Evolutionary conservation across 2,329 filamentous ascomycete species (phyloP).

Genomic region (Colletotrichum tabaci): DNA sequence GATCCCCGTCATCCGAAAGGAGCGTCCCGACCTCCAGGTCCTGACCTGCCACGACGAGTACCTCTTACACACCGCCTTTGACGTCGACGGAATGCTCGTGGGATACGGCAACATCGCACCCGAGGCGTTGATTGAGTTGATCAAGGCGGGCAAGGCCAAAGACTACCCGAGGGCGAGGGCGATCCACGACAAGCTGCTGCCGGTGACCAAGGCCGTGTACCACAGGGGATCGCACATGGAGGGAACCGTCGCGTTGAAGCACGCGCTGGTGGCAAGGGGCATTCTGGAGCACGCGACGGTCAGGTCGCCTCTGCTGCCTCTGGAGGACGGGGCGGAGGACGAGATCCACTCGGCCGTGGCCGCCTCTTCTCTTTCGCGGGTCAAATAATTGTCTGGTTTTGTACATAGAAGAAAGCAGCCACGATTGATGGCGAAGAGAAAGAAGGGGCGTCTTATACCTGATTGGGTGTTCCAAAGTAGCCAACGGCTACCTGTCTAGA

Average conservation of each 20-base stretch:
- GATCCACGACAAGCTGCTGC: conserved; percentile 65
- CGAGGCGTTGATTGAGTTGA: conserved; percentile 64
- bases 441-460: not conserved
- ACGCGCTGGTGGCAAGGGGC: conserved; percentile 65
- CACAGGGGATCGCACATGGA: conserved; percentile 70
- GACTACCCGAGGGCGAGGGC: conserved; percentile 64
- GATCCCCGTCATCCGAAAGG: conserved; percentile 65
- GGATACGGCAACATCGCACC: conserved; percentile 68
- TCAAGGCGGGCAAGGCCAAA: conserved; percentile 64
- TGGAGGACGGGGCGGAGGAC: conserved; percentile 58
- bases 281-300: conserved; percentile 66
- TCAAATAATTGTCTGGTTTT: not conserved
- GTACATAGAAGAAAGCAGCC: not conserved
- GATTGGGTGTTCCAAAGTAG: too few relatives aligned
- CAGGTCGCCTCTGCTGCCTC: conserved; percentile 62
- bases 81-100: conserved; percentile 68
- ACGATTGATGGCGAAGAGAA: not conserved
- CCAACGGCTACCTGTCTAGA: too few relatives aligned
- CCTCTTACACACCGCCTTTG: conserved; percentile 65
- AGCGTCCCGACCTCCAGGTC: conserved; percentile 65
- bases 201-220: conserved; percentile 68
- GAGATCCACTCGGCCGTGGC: conserved; percentile 60
- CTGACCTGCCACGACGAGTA: conserved; percentile 69
- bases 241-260: conserved; percentile 67
- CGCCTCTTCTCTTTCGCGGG: conserved; percentile 44